Conservation (phyloP, 1,284 basidiomycete species). For the Xerocomus minutiporus region DNA sequence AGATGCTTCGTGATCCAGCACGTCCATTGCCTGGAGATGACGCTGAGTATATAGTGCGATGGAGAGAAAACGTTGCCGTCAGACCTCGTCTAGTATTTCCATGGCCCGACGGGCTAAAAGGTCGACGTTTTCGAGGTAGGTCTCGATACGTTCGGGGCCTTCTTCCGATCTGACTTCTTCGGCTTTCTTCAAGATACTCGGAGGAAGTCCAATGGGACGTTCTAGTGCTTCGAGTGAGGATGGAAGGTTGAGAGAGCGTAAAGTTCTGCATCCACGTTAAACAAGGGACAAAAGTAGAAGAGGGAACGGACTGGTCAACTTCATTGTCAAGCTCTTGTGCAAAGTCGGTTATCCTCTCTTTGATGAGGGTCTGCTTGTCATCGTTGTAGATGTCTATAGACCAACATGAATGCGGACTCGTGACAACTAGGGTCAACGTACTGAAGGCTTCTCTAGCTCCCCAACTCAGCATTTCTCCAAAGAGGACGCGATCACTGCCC, state of each 20-base stretch:
- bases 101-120: constrained; percentile 62
- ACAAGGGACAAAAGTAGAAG: background rate
- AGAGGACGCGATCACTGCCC: constrained; percentile 55
- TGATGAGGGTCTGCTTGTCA: constrained; percentile 69
- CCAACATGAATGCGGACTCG: background rate
- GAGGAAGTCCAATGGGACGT: constrained; percentile 82
- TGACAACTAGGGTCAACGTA: constrained; percentile 37
- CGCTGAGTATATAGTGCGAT: background rate
- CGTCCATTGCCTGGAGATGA: constrained; percentile 68
- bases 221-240: constrained; percentile 86
- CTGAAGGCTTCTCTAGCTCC: constrained; percentile 89
- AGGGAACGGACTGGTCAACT: constrained; percentile 52
- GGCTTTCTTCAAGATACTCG: constrained; percentile 81
- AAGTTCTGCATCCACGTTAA: constrained; percentile 42
- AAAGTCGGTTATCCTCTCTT: constrained; percentile 61
- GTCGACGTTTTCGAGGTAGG: constrained; percentile 71
- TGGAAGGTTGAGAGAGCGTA: constrained; percentile 78
- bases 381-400: constrained; percentile 81
- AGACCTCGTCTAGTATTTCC: constrained; percentile 72
- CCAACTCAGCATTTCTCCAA: constrained; percentile 79
- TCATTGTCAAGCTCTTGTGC: constrained; percentile 66
- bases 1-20: constrained; percentile 84
- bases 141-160: constrained; percentile 69
- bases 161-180: constrained; percentile 81
- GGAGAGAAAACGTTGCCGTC: constrained; percentile 10